Evolutionary conservation across 345 rosid genomes (phyloP), one percentile per base, ranked within the genome.

Genomic region (Heritiera littoralis): DNA sequence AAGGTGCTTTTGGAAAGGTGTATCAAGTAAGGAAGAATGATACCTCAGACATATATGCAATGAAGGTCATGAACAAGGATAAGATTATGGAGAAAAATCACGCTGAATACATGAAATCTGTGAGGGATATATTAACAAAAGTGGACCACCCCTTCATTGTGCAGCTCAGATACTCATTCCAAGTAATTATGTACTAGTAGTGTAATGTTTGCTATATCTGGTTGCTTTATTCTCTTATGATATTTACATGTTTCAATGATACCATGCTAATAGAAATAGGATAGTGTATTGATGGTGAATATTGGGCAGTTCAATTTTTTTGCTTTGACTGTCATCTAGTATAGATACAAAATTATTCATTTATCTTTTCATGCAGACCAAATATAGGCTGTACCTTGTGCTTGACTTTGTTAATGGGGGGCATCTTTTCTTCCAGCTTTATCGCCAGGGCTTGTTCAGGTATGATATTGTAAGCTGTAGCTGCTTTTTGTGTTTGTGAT

Each of bases 21-120:
- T 94, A 66, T 77, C 98, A 96, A 81, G 99, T 94, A 72, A 92
- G 91, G 89, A 89, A 88, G 67, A 94, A 81, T 77, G 90, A 87
- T 49, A 89, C 99, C 0, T 87, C 92, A 7, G 98, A 96, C 81
- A 92, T 96, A 77, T 92, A 81, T 77, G 99, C 99, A 2, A 96
- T 96, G 99, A 96, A 96, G 88, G 99, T 96, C 77, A 90, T 96
- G 98, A 83, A 98, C 63, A 96, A 96, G 90, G 99, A 96, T 80
- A 90, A 84, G 76, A 90, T 96, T 17, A 86, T 96, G 89, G 97
- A 96, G 90, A 92, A 89, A 86, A 90, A 96, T 85, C 98, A 92
- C 40, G 93, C 92, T 1, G 98, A 88, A 73, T 96, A 94, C 88
- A 96, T 92, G 99, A 94, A 90, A 88, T 93, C 97, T n/a, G 99